Percentiles rank a stretch among this genome's conserved stretches.
phyloP scores from a whole-genome alignment of 2,329 filamentous ascomycete genomes.

The Fusarium bactridioides region DNA sequence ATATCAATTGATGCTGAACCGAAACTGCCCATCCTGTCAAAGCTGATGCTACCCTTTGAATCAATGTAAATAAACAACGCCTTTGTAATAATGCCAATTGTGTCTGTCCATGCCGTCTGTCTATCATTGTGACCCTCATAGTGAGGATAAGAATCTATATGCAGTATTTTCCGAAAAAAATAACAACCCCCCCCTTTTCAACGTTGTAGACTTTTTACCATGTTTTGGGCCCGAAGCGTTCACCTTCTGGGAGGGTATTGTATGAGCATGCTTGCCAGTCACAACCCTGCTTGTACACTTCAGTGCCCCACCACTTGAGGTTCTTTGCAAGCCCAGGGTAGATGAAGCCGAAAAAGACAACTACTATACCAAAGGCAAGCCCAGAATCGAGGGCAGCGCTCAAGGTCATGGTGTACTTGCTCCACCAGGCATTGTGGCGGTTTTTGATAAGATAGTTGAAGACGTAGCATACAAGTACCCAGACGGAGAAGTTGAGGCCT shows the following conservation, averaged over 20 bases:
- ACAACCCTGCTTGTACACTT: slow-evolving; percentile 83
- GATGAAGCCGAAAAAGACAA: slow-evolving; percentile 87
- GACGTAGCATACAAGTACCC: slow-evolving; percentile 83
- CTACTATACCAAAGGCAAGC: slow-evolving; percentile 80
- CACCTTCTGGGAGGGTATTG: slow-evolving; percentile 67
- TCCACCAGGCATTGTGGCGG: slow-evolving; percentile 80
- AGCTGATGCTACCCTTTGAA: background rate
- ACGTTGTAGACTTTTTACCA: slow-evolving; percentile 54
- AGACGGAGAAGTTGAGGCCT: slow-evolving; percentile 87
- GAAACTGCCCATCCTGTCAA: background rate
- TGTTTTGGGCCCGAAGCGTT: slow-evolving; percentile 69
- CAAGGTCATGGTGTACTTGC: slow-evolving; percentile 89
- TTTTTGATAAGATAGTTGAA: slow-evolving; percentile 82
- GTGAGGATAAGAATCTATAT: slow-evolving; percentile 31
- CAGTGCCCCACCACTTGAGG: slow-evolving; percentile 89
- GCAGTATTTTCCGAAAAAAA: background rate
- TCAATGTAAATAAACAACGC: background rate
- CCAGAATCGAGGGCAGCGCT: slow-evolving; percentile 85
- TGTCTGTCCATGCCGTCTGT: slow-evolving; percentile 28
- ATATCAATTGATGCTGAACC: background rate
- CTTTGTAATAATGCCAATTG: slow-evolving; percentile 4
- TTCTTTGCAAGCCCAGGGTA: slow-evolving; percentile 77
- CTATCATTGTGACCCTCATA: slow-evolving; percentile 21
- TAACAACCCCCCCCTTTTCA: background rate
- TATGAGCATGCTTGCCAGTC: slow-evolving; percentile 86